Evolutionary conservation across 139 green algal species (phyloP), one percentile per base, ranked within the genome.

Genomic region (Chlorella sp.): DNA sequence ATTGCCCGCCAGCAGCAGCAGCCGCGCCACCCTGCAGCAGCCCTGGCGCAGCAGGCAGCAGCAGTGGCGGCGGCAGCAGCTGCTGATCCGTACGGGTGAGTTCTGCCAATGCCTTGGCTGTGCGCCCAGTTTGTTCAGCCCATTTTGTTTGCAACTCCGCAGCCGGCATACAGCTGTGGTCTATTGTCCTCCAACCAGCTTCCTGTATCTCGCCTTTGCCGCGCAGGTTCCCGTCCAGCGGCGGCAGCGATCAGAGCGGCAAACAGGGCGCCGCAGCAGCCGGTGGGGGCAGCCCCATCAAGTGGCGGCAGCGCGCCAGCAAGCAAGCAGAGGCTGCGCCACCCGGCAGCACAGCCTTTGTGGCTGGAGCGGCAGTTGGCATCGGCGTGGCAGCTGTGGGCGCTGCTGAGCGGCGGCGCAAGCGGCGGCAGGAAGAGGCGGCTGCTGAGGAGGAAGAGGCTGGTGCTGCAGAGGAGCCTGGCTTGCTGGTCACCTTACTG

Each of bases 401-500:
- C 26, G 36, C 36, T 11, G 38, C 39, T 17, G 76, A 71, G 26
- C 17, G 56, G 36, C 38, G 76, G 76, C 76, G 34, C 4, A 17
- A 44, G 76, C 39, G 28, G 41, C 23, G 41, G n/a, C 38, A 30
- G 62, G 63, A 62, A 41, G 62, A 39, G 18, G 39, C 28, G 60
- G 57, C 70, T 62, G 70, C 64, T 2, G 76, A 60, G 60, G 57
- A 82, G 56, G 56, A 51, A 17, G 63, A 44, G 16, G 63, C 30
- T 17, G 62, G 6, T 1, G 9, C 51, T 28, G 76, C 34, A 7
- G 78, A 51, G 4, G 78, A 74, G 39, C 78, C 76, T 0, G 60
- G 76, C 16, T 62, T 83, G 63, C 63, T 74, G 18, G 63, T 83
- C 28, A 75, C 78, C 28, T 23, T 83, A 63, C 78, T 74, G 78